Base-by-base conservation (phyloP, 2,329 filamentous ascomycete species). In the Thermothelomyces thermophilus region DNA sequence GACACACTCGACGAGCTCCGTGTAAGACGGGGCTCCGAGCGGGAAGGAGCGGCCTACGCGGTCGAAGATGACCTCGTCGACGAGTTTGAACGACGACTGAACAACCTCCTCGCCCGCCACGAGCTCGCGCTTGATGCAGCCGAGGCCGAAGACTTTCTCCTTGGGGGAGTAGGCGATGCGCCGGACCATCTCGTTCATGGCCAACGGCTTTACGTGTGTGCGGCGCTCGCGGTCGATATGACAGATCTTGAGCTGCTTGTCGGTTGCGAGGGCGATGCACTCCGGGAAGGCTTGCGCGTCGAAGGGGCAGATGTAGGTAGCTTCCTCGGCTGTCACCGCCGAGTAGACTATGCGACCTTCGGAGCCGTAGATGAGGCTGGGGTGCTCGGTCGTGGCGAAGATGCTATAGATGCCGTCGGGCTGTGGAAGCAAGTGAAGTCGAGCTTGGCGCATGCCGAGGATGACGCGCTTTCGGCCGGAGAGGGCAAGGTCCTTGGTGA, bases 311-410 rank as follows among this genome's bases (percentile, higher is more conserved):
- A 97, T 83, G 41, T 81, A 84, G 1, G 83, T 84, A 1, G 89
- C 87, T 55, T 90, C 84, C 54, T 95, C 87, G 2, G 90, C 89
- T 11, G 91, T 95, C 1, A 96, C 88, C 1, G 93, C 90, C 4
- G 90, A 95, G 69, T 94, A 98, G 1, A 95, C 82, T 35, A 96
- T 85, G 19, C 90, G 80, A 1, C 87, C 88, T 63, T 96, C 90
- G 0, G 84, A 83, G 8, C 86, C 87, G 63, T 98, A 96, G 42
- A 98, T 95, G 48, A 98, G 70, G 56, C 88, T 96, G 0, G 93
- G 87, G 63, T 96, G 89, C 61, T 98, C 93, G 50, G 90, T 95
- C 0, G 89, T 95, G 0, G 90, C 89, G 64, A 98, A 95, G 0
- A 98, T 83, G 59, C 87, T 94, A 63, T 77, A 86, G 0, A 88